Evolutionary conservation across 768 basidiomycete genomes (phyloP).

Genomic region (Plicaturopsis crispa): DNA sequence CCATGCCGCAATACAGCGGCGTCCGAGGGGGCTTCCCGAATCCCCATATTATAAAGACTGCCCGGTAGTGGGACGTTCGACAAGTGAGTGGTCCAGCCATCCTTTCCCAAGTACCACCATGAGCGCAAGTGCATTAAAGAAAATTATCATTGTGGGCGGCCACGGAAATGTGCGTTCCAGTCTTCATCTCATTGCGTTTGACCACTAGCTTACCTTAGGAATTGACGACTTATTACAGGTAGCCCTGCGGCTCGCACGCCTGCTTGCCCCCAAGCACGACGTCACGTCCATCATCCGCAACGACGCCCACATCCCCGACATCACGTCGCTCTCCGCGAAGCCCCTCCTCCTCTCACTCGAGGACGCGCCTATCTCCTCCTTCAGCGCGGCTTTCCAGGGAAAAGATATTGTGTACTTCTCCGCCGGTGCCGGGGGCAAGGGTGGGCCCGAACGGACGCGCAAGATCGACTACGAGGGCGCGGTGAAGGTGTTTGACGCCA

Average conservation of each 20-base stretch:
- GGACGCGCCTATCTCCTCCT: conserved; percentile 34
- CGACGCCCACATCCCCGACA: conserved; percentile 36
- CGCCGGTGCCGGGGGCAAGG: conserved; percentile 51
- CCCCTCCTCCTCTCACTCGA: conserved; percentile 55
- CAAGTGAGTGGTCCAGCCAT: no score
- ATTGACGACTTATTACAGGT: no score
- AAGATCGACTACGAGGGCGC: conserved; percentile 58
- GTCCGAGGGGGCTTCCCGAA: no score
- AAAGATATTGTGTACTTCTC: conserved; percentile 30
- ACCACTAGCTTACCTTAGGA: no score
- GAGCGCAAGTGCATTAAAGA: no score
- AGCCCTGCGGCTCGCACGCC: conserved; percentile 38
- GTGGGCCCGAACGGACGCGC: conserved; percentile 44
- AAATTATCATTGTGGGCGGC: conserved; percentile 44
- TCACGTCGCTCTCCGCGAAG: conserved; percentile 31
- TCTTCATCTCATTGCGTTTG: no score
- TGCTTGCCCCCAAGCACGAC: conserved; percentile 34
- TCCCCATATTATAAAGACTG: no score
- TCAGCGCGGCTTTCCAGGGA: conserved; percentile 35
- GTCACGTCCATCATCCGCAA: conserved; percentile 54
- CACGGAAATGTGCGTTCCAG: conserved; percentile 37
- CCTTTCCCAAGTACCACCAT: no score
- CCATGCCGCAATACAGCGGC: no score
- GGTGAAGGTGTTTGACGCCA: conserved; percentile 62
- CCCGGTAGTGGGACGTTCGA: no score